phyloP scores from a whole-genome alignment of 1,284 basidiomycete genomes.

The Naganishia sp. region DNA sequence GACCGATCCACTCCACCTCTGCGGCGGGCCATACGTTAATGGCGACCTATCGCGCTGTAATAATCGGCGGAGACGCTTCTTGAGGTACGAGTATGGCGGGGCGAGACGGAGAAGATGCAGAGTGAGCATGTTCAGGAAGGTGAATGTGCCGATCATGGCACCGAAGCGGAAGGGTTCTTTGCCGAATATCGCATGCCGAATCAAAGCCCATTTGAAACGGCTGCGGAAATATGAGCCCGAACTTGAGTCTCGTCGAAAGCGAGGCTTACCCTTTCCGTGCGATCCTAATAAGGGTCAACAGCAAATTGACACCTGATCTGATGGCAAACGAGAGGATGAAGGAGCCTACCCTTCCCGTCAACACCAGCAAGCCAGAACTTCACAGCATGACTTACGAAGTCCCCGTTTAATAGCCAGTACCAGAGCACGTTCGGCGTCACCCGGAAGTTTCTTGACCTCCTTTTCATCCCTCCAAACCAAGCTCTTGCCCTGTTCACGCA shows the following conservation, averaged over 20 bases:
- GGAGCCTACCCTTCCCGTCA: slow-evolving; percentile 61
- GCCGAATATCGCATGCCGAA: slow-evolving; percentile 77
- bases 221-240: slow-evolving; percentile 42
- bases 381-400: slow-evolving; percentile 63
- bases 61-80: slow-evolving; percentile 41
- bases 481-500: slow-evolving; percentile 42
- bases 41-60: slow-evolving; percentile 39
- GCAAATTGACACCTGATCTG: slow-evolving; percentile 75
- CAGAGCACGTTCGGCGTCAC: slow-evolving; percentile 68
- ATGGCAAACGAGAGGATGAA: slow-evolving; percentile 74
- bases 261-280: slow-evolving; percentile 66
- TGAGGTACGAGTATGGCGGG: slow-evolving; percentile 60
- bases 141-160: slow-evolving; percentile 81
- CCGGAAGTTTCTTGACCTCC: slow-evolving; percentile 69
- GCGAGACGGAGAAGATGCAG: slow-evolving; percentile 79
- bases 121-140: slow-evolving; percentile 75
- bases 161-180: slow-evolving; percentile 76
- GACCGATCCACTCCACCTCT: slow-evolving; percentile 34
- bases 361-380: not conserved
- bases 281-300: slow-evolving; percentile 67
- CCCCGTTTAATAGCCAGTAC: slow-evolving; percentile 74
- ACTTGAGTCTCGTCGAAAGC: slow-evolving; percentile 58
- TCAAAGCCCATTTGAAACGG: slow-evolving; percentile 60
- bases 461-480: slow-evolving; percentile 80
- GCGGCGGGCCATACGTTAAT: slow-evolving; percentile 49